These are phyloP conservation scores for Opeltia flavorubescens DNA, from an alignment of 495 filamentous ascomycete species.

Conservation along the genomic window DNA sequence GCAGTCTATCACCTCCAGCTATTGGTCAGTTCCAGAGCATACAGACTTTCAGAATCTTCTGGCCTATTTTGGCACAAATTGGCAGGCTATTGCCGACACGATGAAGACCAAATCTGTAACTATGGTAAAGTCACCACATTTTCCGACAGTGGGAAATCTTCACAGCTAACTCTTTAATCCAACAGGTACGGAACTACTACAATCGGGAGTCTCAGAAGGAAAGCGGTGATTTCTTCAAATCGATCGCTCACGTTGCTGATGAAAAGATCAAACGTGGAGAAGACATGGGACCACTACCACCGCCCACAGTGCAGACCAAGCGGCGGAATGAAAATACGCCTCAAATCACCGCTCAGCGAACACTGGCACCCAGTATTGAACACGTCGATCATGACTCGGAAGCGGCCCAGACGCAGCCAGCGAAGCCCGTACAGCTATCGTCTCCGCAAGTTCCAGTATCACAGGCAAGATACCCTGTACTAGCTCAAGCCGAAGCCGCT, in stretches of 20 bases:
- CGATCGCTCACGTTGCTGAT: constrained; percentile 57
- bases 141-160: background rate
- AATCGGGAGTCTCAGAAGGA: constrained; percentile 59
- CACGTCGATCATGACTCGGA: constrained; percentile 39
- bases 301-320: constrained; percentile 43
- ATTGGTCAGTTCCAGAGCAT: constrained; percentile 92
- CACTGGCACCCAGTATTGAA: constrained; percentile 47
- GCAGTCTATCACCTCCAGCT: constrained; percentile 56
- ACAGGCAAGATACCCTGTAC: constrained; percentile 25
- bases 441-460: constrained; percentile 19
- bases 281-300: constrained; percentile 51
- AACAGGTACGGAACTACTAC: constrained; percentile 85
- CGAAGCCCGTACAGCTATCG: constrained; percentile 29
- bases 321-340: constrained; percentile 41
- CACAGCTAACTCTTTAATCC: constrained; percentile 14
- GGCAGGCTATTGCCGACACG: constrained; percentile 62
- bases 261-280: constrained; percentile 53
- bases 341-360: constrained; percentile 41
- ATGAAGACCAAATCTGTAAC: constrained; percentile 89
- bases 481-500: constrained; percentile 29
- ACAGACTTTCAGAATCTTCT: constrained; percentile 68
- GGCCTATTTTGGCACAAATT: constrained; percentile 78
- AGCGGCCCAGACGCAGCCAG: constrained; percentile 18
- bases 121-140: constrained; percentile 52
- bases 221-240: constrained; percentile 49